Percentiles rank a stretch among this genome's conserved stretches.
Evolutionary conservation across 306 rosid species (phyloP).

Genomic region (Citrullus mucosospermus): DNA sequence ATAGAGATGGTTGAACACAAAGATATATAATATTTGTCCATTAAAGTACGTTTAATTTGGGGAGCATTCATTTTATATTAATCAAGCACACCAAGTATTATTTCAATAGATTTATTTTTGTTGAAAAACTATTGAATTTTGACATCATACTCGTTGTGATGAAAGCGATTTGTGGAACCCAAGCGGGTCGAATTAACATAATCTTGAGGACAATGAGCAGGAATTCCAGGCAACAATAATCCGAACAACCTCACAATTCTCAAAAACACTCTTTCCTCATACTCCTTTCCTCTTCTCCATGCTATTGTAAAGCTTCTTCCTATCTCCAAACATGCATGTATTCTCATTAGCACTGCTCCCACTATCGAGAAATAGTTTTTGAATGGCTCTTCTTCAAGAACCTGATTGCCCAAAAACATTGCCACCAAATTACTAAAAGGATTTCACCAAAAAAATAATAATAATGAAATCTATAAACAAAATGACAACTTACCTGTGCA

Average conservation of each 20-base stretch:
- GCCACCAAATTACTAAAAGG: not conserved
- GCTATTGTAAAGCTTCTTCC: slow-evolving; percentile 42
- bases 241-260: slow-evolving; percentile 34
- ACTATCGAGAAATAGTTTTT: slow-evolving; percentile 51
- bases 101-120: no score
- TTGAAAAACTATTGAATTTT: not conserved
- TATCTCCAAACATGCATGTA: slow-evolving; percentile 57
- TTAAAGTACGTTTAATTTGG: no score
- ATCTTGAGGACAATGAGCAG: slow-evolving; percentile 44
- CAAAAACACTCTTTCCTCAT: slow-evolving; percentile 39
- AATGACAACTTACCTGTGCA: slow-evolving; percentile 33
- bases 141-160: not conserved
- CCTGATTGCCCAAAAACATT: slow-evolving; percentile 15
- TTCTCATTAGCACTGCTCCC: slow-evolving; percentile 38
- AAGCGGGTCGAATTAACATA: slow-evolving; percentile 41
- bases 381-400: slow-evolving; percentile 61
- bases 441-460: no score
- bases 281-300: slow-evolving; percentile 25
- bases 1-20: no score
- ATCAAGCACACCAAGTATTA: not conserved
- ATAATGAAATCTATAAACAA: no score
- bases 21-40: no score
- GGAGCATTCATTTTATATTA: not conserved
- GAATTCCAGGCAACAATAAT: slow-evolving; percentile 49
- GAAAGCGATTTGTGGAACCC: slow-evolving; percentile 13